phyloP scores from a whole-genome alignment of 352 stramenopile species.

The Saprolegnia parasitica region DNA sequence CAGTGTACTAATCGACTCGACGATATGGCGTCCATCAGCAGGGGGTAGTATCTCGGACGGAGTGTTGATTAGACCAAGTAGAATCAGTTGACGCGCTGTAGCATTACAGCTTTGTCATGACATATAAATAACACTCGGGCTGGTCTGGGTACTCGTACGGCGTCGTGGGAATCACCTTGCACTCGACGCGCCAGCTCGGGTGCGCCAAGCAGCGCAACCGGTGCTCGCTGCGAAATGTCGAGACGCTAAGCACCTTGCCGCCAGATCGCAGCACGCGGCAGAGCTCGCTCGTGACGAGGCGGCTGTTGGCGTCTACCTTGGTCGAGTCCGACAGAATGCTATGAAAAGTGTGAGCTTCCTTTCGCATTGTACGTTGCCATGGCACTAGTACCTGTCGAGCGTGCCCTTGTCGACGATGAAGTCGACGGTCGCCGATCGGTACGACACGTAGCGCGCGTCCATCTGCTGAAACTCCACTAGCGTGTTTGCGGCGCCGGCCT shows the following conservation, averaged over 20 bases:
- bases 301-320: conserved; percentile 4
- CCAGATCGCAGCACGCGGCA: neutral
- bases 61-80: no score
- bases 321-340: conserved; percentile 20
- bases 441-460: neutral
- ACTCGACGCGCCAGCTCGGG: neutral
- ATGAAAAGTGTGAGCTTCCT: no score
- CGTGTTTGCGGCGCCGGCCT: neutral
- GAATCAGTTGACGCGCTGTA: neutral
- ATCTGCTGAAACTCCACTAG: conserved; percentile 8
- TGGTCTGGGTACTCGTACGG: conserved; percentile 14
- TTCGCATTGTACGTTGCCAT: neutral
- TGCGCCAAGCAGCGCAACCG: neutral
- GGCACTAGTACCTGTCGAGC: neutral
- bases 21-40: no score
- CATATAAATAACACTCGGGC: conserved; percentile 10
- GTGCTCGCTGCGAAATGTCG: neutral
- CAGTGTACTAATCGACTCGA: no score
- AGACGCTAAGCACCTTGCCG: conserved; percentile 9
- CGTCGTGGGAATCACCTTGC: conserved; percentile 5
- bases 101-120: conserved; percentile 10
- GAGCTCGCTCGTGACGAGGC: neutral
- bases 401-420: conserved; percentile 3
- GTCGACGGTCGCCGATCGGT: neutral
- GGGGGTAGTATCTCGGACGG: no score